Conservation (phyloP, 2,329 filamentous ascomycete species). For the Penicillium sp. region DNA sequence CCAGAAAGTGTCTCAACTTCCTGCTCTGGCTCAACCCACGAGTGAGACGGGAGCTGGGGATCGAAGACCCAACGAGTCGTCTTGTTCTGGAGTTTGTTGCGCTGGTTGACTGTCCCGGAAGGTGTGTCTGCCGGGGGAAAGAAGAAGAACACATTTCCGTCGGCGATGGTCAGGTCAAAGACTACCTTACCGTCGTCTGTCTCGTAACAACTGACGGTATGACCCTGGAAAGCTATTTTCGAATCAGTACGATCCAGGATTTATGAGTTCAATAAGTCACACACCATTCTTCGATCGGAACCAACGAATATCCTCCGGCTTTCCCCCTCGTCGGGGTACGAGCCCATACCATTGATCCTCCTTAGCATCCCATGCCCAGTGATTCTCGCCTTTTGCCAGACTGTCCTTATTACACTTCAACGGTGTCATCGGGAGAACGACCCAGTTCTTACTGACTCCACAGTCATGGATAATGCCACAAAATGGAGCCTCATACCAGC, state of each 20-base stretch:
- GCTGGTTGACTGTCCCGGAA: conserved; percentile 8
- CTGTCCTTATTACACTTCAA: conserved; percentile 47
- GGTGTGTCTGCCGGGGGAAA: conserved; percentile 12
- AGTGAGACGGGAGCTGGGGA: conserved; percentile 28
- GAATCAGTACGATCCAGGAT: not conserved
- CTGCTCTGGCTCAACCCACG: conserved; percentile 41
- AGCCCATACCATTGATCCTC: conserved; percentile 58
- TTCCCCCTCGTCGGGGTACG: conserved; percentile 51
- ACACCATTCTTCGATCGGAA: conserved; percentile 28
- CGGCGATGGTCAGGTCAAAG: conserved; percentile 38
- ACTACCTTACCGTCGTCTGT: conserved; percentile 48
- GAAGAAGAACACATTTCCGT: conserved; percentile 36
- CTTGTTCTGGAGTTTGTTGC: conserved; percentile 18
- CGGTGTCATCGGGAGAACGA: conserved; percentile 50
- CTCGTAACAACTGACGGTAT: conserved; percentile 51
- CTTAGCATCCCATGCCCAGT: conserved; percentile 52
- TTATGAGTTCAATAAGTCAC: not conserved
- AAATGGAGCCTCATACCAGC: conserved; percentile 52
- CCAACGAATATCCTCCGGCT: conserved; percentile 50
- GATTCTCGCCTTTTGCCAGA: conserved; percentile 49
- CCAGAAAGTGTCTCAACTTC: not conserved
- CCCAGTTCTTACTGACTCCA: conserved; percentile 49
- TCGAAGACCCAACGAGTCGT: conserved; percentile 34
- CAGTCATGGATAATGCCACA: conserved; percentile 56
- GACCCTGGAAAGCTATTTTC: conserved; percentile 43